Percentiles rank a stretch among this genome's conserved stretches.
These are phyloP conservation scores for Nymphaea colorata DNA, from an alignment of 164 flowering plant species.

Conservation along the genomic window DNA sequence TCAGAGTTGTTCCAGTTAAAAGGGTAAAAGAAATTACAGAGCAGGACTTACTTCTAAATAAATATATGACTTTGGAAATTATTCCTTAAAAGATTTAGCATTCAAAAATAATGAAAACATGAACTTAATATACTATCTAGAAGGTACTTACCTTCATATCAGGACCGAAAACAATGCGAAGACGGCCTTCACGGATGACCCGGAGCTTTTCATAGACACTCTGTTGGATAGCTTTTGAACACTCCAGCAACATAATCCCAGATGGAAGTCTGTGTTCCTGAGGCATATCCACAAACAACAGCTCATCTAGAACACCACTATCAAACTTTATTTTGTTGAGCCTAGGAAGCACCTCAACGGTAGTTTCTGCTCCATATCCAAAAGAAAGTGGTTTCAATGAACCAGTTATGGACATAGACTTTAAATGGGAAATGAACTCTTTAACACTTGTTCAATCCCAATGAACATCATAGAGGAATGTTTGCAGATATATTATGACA, in stretches of 20 bases:
- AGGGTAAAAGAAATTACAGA: too few species aligned
- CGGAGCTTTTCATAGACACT: constrained; percentile 94
- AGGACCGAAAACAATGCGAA: constrained; percentile 69
- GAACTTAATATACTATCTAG: too few species aligned
- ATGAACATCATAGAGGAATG: too few species aligned
- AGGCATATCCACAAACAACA: constrained; percentile 81
- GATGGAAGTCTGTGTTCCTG: constrained; percentile 64
- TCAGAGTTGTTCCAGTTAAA: too few species aligned
- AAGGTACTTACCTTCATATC: constrained; percentile 58
- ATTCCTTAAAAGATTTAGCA: too few species aligned
- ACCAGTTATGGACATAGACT: too few species aligned
- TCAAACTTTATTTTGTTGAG: constrained; percentile 90
- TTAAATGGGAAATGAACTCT: too few species aligned
- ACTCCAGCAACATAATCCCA: constrained; percentile 88
- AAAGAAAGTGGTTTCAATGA: not conserved
- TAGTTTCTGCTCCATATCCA: constrained; percentile 55
- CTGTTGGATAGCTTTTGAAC: constrained; percentile 91
- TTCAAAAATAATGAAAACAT: too few species aligned
- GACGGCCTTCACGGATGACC: constrained; percentile 92
- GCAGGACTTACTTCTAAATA: too few species aligned
- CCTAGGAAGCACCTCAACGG: constrained; percentile 92
- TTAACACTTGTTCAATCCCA: too few species aligned
- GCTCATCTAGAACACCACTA: constrained; percentile 94
- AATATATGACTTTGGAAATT: too few species aligned
- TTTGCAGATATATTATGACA: too few species aligned